Conservation (phyloP, 176 grass and related monocot genomes). For the Rhynchospora breviuscula region DNA sequence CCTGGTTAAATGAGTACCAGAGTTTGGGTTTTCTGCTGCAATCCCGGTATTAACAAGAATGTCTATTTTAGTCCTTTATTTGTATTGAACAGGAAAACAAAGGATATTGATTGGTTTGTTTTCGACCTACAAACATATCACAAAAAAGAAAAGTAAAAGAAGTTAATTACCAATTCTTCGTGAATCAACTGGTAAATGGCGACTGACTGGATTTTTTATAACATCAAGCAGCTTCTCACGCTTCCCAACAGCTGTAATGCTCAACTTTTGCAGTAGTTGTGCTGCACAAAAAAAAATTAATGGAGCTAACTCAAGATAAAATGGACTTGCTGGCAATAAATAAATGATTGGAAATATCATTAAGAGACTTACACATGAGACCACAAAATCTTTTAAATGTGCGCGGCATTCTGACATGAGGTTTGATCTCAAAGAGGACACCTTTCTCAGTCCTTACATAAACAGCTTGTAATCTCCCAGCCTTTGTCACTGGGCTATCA, state of each 20-base stretch:
- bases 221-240: constrained; percentile 94
- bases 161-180: constrained; percentile 62
- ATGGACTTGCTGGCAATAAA: background rate
- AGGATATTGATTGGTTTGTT: constrained; percentile 4
- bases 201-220: constrained; percentile 92
- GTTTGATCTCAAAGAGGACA: constrained; percentile 95
- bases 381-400: constrained; percentile 94
- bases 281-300: constrained; percentile 35
- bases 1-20: background rate
- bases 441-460: constrained; percentile 92
- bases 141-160: constrained; percentile 1
- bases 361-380: constrained; percentile 71
- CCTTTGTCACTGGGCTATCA: constrained; percentile 90
- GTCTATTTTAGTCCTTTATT: background rate
- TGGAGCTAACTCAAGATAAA: constrained; percentile 10
- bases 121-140: constrained; percentile 15
- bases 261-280: constrained; percentile 92
- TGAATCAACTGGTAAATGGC: constrained; percentile 66
- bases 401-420: constrained; percentile 72
- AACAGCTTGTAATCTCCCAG: constrained; percentile 88
- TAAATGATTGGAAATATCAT: background rate
- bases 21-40: background rate
- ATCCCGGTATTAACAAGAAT: background rate
- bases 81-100: background rate
- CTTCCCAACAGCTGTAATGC: constrained; percentile 86